Base-by-base conservation (phyloP, 495 filamentous ascomycete species). In the Penicillium diatomitis region DNA sequence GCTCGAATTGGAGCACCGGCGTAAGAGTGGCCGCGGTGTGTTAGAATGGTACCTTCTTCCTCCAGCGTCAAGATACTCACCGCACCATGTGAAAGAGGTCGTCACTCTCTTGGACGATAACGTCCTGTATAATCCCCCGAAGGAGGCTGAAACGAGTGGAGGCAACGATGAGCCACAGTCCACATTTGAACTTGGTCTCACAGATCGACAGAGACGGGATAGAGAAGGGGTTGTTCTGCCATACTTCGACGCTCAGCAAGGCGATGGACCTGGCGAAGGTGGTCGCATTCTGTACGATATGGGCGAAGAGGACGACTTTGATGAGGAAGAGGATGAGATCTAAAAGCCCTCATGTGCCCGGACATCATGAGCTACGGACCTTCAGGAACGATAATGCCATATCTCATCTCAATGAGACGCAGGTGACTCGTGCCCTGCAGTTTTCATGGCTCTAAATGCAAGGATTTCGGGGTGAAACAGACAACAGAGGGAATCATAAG, bases 261-360 rank as follows among this genome's bases (percentile, higher is more conserved):
- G 83, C 32, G 70, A 83, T 35, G 83, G 82, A 0, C 86, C 86
- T 8, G 88, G 91, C 8, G 86, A 88, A 32, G 84, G 84, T 11
- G 92, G 94, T 0, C 75, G 90, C 52, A 98, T 98, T 46, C 59
- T 98, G 57, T 97, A 97, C 69, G 90, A 96, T 45, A 92, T 96
- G 84, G 92, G 91, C 31, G 78, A 80, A 45, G 94, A 96, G 71
- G 92, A 98, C 71, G 94, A 98, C 67, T 98, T 95, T 66, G 92
- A 98, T 61, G 92, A 97, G 52, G 94, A 97, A 68, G 94, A 98
- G 62, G 92, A 98, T 74, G 94, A 98, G 67, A 90, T 96, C 45
- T 95, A 62, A 67, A 66, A 29, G 32, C 44, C 12, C 9, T 41
- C 12, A 40, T 40, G 9, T 40, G 6, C 6, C 10, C 8, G 38